A percentile compares a stretch with the other conserved stretches of the same genome.
These are phyloP conservation scores for Gastroboletus turbinatus DNA, from an alignment of 1,284 basidiomycete species.

Conservation along the genomic window DNA sequence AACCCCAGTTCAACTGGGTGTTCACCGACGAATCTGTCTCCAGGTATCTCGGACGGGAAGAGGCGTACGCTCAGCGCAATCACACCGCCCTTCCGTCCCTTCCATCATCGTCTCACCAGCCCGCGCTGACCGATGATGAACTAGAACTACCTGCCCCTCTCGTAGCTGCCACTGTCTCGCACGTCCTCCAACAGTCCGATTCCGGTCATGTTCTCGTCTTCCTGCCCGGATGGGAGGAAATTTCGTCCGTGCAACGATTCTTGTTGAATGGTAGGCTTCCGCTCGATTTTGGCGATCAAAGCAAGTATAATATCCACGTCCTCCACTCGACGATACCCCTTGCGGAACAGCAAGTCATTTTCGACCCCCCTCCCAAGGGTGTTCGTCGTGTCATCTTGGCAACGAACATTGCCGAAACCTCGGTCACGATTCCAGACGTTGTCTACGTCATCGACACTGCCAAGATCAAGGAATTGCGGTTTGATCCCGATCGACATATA, in stretches of 20 bases:
- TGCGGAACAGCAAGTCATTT: slow-evolving; percentile 88
- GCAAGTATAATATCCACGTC: slow-evolving; percentile 77
- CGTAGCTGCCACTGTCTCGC: slow-evolving; percentile 80
- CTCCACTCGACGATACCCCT: slow-evolving; percentile 92
- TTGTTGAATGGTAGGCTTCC: slow-evolving; percentile 63
- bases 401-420: slow-evolving; percentile 97
- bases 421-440: slow-evolving; percentile 94
- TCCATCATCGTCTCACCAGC: slow-evolving; percentile 20
- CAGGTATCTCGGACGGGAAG: slow-evolving; percentile 77
- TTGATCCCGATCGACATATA: slow-evolving; percentile 87
- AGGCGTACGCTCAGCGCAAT: slow-evolving; percentile 42
- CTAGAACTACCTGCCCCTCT: slow-evolving; percentile 84
- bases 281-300: slow-evolving; percentile 59
- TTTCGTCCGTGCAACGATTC: slow-evolving; percentile 73
- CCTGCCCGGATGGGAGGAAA: slow-evolving; percentile 92
- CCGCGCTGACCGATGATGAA: slow-evolving; percentile 51
- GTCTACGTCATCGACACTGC: slow-evolving; percentile 93
- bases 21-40: slow-evolving; percentile 74
- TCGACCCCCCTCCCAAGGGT: slow-evolving; percentile 75
- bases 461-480: slow-evolving; percentile 91
- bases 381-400: slow-evolving; percentile 88
- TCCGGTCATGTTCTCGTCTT: slow-evolving; percentile 94
- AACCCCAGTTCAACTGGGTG: slow-evolving; percentile 58
- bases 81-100: slow-evolving; percentile 24
- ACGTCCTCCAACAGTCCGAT: slow-evolving; percentile 73